A percentile compares a stretch with the other conserved stretches of the same genome.
These are phyloP conservation scores for Parafenestella ontariensis DNA, from an alignment of 2,329 filamentous ascomycete species.

Conservation along the genomic window DNA sequence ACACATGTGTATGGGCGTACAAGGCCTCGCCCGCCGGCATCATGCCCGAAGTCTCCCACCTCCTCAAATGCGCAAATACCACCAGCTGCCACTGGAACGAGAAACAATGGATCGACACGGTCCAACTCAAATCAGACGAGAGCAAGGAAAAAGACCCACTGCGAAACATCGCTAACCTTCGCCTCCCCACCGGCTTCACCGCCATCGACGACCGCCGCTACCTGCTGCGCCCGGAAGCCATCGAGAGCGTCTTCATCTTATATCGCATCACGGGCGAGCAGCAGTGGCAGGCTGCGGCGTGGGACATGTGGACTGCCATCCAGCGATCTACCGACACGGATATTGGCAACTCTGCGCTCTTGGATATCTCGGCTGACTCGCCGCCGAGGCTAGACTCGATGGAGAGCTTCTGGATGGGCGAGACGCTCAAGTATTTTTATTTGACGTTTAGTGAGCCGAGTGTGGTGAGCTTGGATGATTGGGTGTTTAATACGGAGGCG, in stretches of 20 bases:
- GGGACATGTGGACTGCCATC: constrained; percentile 60
- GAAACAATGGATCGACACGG: constrained; percentile 56
- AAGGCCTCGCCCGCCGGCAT: constrained; percentile 63
- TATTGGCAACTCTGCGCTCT: constrained; percentile 55
- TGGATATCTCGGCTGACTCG: constrained; percentile 50
- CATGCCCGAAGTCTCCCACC: constrained; percentile 66
- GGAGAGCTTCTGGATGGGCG: constrained; percentile 60
- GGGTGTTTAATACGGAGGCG: constrained; percentile 58
- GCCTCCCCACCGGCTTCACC: constrained; percentile 55
- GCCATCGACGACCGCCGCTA: constrained; percentile 55
- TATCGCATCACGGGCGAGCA: constrained; percentile 66
- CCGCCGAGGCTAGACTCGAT: constrained; percentile 53
- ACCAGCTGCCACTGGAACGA: constrained; percentile 62
- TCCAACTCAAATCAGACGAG: constrained; percentile 34
- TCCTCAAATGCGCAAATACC: constrained; percentile 57
- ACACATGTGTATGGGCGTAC: constrained; percentile 70
- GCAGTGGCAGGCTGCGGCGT: constrained; percentile 54
- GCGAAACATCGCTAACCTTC: constrained; percentile 48
- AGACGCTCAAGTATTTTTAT: constrained; percentile 60
- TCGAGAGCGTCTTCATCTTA: constrained; percentile 68
- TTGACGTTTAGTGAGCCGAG: constrained; percentile 54
- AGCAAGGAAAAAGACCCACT: constrained; percentile 37
- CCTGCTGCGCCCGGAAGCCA: constrained; percentile 62
- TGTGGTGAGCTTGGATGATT: constrained; percentile 54
- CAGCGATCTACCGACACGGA: constrained; percentile 52